These are phyloP conservation scores for Striga hermonthica DNA, from an alignment of 305 asterid species.

Conservation along the genomic window DNA sequence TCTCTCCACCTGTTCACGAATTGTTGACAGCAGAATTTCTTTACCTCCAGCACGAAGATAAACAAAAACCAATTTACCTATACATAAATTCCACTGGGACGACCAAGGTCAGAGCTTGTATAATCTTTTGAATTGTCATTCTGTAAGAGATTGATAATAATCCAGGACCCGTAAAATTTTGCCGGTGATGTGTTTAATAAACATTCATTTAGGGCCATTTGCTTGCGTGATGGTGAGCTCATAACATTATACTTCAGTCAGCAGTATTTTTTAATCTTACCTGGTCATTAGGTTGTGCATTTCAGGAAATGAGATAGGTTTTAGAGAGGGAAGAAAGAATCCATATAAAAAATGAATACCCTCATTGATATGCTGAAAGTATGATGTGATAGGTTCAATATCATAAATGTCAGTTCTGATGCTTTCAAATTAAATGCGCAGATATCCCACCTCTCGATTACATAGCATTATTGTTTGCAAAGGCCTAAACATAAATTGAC, in stretches of 20 bases:
- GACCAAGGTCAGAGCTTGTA: slow-evolving; percentile 64
- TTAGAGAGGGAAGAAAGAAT: background rate
- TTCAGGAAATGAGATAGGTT: background rate
- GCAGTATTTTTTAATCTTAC: background rate
- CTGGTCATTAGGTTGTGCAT: background rate
- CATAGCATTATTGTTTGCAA: background rate
- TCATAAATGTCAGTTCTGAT: background rate
- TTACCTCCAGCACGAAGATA: slow-evolving; percentile 83
- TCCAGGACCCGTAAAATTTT: too few species aligned
- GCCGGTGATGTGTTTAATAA: too few species aligned
- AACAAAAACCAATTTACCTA: slow-evolving; percentile 77
- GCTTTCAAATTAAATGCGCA: slow-evolving; percentile 6
- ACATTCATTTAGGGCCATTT: too few species aligned
- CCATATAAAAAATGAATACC: background rate
- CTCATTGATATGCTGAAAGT: background rate
- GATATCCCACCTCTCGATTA: too few species aligned
- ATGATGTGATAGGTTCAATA: background rate
- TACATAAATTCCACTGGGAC: slow-evolving; percentile 94
- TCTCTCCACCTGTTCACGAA: slow-evolving; percentile 90
- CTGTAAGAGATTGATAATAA: too few species aligned
- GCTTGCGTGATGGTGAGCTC: too few species aligned
- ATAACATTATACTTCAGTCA: too few species aligned
- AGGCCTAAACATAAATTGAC: background rate
- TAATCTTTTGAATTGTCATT: slow-evolving; percentile 18
- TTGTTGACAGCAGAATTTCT: slow-evolving; percentile 81